Percentiles rank a stretch among this genome's conserved stretches.
These are phyloP conservation scores for Sporopachydermia cereana DNA, from an alignment of 1,139 yeast species.

Conservation along the genomic window DNA sequence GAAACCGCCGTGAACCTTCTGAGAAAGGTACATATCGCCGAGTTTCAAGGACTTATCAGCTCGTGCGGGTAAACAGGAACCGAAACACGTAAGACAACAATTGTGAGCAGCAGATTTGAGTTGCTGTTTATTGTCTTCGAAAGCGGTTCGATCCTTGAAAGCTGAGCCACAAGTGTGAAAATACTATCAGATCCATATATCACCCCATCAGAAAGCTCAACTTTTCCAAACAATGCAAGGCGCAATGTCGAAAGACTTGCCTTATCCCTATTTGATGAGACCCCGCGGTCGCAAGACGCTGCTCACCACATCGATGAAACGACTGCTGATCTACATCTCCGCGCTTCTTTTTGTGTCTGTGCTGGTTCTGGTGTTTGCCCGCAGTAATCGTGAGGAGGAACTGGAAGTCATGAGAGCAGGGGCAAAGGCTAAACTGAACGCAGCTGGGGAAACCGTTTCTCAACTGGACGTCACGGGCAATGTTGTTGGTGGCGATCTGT, in stretches of 20 bases:
- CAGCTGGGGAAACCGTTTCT: background rate
- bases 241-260: constrained; percentile 4
- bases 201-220: too few species aligned
- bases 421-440: background rate
- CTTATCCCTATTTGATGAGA: constrained; percentile 3
- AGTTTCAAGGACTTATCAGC: too few species aligned
- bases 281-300: constrained; percentile 4
- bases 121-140: too few species aligned
- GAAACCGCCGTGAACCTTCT: too few species aligned
- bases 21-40: too few species aligned
- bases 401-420: background rate
- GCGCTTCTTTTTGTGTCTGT: background rate
- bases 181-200: too few species aligned
- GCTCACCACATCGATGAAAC: constrained; percentile 3
- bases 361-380: background rate
- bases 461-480: background rate
- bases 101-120: too few species aligned
- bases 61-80: too few species aligned
- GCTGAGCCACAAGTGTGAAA: too few species aligned
- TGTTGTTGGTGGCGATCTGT: background rate
- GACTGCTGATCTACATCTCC: background rate
- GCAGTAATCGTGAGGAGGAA: background rate
- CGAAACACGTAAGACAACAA: too few species aligned
- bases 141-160: too few species aligned
- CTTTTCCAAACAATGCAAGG: constrained; percentile 6